Evolutionary conservation across 306 rosid genomes (phyloP).

Genomic region (Fagus crenata): DNA sequence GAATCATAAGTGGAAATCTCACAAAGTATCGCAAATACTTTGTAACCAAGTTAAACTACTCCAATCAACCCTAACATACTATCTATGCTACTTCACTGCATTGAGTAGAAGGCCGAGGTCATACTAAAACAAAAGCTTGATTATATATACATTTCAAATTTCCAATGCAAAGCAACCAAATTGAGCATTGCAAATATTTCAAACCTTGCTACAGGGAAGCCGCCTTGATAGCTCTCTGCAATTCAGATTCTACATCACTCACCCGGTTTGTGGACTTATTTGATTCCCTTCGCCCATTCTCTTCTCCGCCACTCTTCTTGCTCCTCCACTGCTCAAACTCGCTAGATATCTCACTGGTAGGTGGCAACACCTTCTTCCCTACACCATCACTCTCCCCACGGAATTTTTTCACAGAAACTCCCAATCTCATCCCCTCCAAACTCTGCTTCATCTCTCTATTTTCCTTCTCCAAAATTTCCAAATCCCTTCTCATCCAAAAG

Average conservation of each 20-base stretch:
- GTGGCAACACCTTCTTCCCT: constrained; percentile 25
- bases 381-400: constrained; percentile 26
- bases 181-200: constrained; percentile 24
- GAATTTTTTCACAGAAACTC: constrained; percentile 31
- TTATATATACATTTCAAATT: constrained; percentile 35
- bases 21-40: not conserved
- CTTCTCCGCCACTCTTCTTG: constrained; percentile 49
- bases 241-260: constrained; percentile 69
- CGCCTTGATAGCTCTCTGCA: constrained; percentile 84
- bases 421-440: constrained; percentile 54
- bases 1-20: constrained; percentile 9
- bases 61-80: constrained; percentile 10
- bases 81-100: constrained; percentile 6
- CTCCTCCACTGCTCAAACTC: constrained; percentile 59
- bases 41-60: not conserved
- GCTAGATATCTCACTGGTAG: constrained; percentile 33
- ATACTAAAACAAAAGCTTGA: constrained; percentile 11
- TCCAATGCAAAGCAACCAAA: constrained; percentile 20
- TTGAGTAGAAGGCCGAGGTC: not conserved
- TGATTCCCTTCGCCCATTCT: constrained; percentile 42
- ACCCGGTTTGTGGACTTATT: constrained; percentile 40
- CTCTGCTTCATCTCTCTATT: constrained; percentile 64
- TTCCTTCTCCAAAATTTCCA: constrained; percentile 67
- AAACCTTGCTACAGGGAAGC: constrained; percentile 60
- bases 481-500: constrained; percentile 58